These are phyloP conservation scores for Rhodotorula sp. DNA, from an alignment of 1,284 basidiomycete genomes.

Conservation along the genomic window DNA sequence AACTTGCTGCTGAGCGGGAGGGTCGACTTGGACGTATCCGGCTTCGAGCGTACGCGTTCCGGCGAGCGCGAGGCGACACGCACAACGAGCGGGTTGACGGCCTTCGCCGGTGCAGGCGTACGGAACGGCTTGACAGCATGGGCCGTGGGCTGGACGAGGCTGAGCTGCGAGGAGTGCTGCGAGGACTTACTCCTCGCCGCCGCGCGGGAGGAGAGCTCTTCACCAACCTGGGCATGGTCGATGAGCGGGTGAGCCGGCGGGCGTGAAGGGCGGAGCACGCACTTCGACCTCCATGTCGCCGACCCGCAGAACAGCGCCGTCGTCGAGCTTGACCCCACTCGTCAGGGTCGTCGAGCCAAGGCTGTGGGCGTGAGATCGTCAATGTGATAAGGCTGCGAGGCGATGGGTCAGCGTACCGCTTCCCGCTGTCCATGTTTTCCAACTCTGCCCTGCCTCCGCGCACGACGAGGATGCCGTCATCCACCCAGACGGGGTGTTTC, in stretches of 20 bases:
- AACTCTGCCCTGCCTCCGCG: conserved; percentile 2
- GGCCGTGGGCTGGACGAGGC: conserved; percentile 52
- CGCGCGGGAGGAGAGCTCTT: too few relatives aligned
- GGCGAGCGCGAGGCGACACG: background rate
- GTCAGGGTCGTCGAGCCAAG: background rate
- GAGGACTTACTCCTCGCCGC: too few relatives aligned
- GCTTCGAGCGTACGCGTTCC: background rate
- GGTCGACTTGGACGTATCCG: too few relatives aligned
- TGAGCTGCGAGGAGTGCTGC: conserved; percentile 58
- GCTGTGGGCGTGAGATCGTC: background rate
- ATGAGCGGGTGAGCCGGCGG: conserved; percentile 52
- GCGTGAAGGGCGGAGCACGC: background rate
- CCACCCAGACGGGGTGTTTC: conserved; percentile 32
- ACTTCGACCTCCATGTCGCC: conserved; percentile 70
- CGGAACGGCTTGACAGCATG: conserved; percentile 1
- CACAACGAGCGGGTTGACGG: conserved; percentile 26
- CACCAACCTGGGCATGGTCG: conserved; percentile 27
- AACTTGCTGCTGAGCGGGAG: background rate
- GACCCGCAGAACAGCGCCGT: conserved; percentile 63
- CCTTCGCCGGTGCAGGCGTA: conserved; percentile 5
- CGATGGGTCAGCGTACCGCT: conserved; percentile 5
- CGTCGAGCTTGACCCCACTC: background rate
- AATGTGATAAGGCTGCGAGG: accelerated
- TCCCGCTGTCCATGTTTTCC: conserved; percentile 12
- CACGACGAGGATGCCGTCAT: conserved; percentile 31